A percentile compares a stretch with the other conserved stretches of the same genome.
phyloP scores from a whole-genome alignment of 305 asterid genomes.

The Fraxinus latifolia region DNA sequence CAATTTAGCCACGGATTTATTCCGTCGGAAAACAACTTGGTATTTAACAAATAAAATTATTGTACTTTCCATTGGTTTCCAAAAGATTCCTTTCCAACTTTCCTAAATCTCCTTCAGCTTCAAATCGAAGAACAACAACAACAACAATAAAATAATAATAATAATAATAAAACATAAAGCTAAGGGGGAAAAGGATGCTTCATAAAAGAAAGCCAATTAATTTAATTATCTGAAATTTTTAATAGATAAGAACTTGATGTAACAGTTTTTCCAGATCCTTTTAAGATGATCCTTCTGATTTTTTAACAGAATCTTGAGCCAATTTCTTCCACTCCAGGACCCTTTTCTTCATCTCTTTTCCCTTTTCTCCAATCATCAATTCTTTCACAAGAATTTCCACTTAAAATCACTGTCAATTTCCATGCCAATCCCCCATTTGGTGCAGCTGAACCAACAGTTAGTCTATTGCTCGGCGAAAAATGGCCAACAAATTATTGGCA shows the following conservation, averaged over 20 bases:
- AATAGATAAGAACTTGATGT: constrained; percentile 18
- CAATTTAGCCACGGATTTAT: no score
- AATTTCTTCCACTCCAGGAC: constrained; percentile 40
- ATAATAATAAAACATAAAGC: no score
- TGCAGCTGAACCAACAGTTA: constrained; percentile 47
- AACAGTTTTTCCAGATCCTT: constrained; percentile 34
- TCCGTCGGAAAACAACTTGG: no score
- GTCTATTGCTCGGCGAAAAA: constrained; percentile 58
- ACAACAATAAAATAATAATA: no score
- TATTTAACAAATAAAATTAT: no score
- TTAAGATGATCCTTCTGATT: constrained; percentile 27
- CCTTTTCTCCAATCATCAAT: constrained; percentile 48
- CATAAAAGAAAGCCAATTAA: background rate
- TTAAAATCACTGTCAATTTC: constrained; percentile 48
- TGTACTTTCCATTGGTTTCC: no score
- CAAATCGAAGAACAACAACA: no score
- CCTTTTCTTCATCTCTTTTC: constrained; percentile 44
- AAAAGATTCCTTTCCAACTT: no score
- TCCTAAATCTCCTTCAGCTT: no score
- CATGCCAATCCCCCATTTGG: constrained; percentile 50
- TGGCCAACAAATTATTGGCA: constrained; percentile 69
- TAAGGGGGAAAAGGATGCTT: background rate
- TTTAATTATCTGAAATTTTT: background rate
- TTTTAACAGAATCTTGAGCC: constrained; percentile 29
- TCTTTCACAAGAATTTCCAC: constrained; percentile 45